Evolutionary conservation across 129 eudicot species (phyloP).

Genomic region (Flaveria robusta): DNA sequence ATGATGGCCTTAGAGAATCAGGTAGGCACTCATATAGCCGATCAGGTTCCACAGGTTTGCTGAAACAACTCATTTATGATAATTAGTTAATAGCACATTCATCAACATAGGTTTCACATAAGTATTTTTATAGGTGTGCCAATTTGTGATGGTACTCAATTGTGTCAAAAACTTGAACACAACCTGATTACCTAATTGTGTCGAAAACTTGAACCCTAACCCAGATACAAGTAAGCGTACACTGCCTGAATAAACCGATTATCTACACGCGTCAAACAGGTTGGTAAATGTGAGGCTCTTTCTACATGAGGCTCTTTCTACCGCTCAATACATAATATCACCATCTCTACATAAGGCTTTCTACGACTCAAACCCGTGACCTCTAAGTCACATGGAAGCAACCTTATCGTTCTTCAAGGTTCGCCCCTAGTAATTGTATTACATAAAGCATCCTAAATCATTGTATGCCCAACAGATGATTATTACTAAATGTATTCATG

Average conservation of each 20-base stretch:
- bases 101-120: background rate
- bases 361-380: no score
- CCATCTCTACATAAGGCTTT: no score
- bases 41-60: conserved; percentile 96
- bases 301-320: background rate
- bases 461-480: background rate
- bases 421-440: background rate
- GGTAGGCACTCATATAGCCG: conserved; percentile 95
- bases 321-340: no score
- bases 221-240: no score
- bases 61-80: conserved; percentile 33
- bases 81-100: background rate
- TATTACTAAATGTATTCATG: background rate
- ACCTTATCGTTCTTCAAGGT: no score
- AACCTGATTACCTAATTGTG: no score
- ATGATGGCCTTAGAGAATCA: conserved; percentile 86
- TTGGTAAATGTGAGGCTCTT: no score
- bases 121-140: background rate
- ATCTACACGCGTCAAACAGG: background rate
- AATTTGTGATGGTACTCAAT: background rate
- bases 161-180: background rate
- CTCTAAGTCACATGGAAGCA: no score
- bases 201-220: background rate
- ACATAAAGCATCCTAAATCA: background rate
- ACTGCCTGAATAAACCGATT: background rate